A percentile compares a stretch with the other conserved stretches of the same genome.
These are phyloP conservation scores for Haberlea rhodopensis DNA, from an alignment of 257 asterid species.

Conservation along the genomic window DNA sequence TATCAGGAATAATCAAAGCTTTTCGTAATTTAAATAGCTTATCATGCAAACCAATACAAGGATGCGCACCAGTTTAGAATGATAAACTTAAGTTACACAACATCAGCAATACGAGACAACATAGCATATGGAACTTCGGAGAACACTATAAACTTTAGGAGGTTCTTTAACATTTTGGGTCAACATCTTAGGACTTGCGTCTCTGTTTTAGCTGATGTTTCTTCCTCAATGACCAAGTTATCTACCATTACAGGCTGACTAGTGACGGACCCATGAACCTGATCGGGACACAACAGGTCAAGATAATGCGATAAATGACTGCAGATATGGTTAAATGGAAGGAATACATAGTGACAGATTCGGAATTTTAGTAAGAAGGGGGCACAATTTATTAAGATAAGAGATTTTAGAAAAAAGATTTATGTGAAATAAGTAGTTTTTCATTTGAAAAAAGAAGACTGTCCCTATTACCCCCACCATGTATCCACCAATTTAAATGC, in stretches of 20 bases:
- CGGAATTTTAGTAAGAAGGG: background rate
- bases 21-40: background rate
- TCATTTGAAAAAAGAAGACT: background rate
- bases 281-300: background rate
- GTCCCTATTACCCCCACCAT: too few species aligned
- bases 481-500: background rate
- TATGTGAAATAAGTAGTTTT: background rate
- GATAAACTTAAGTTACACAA: background rate
- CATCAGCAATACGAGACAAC: background rate
- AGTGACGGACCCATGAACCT: background rate
- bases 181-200: background rate
- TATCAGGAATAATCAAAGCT: background rate
- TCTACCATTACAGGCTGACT: background rate
- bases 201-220: background rate
- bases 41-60: background rate
- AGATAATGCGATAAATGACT: background rate
- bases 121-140: too few species aligned
- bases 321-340: background rate
- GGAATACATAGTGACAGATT: background rate
- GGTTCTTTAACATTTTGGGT: background rate
- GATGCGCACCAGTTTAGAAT: background rate
- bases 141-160: background rate
- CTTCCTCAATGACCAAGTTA: background rate
- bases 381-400: too few species aligned
- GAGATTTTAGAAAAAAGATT: too few species aligned